A percentile compares a stretch with the other conserved stretches of the same genome.
phyloP scores from a whole-genome alignment of 2,329 filamentous ascomycete genomes.

The Colletotrichum nymphaeae region DNA sequence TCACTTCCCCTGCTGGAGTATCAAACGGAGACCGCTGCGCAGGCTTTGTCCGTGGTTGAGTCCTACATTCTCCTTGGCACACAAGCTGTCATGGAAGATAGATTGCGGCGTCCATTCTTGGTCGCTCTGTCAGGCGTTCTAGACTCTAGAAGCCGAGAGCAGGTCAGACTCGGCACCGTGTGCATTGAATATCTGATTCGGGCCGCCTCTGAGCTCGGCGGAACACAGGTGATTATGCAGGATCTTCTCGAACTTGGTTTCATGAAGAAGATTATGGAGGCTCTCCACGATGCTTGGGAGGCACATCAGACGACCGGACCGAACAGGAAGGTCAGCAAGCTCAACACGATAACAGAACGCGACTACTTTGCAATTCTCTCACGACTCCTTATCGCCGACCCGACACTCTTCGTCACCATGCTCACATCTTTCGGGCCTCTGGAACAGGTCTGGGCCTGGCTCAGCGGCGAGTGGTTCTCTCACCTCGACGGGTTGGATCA shows the following conservation, averaged over 20 bases:
- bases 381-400: slow-evolving; percentile 80
- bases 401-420: slow-evolving; percentile 73
- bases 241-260: slow-evolving; percentile 75
- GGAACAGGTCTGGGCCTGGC: slow-evolving; percentile 68
- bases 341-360: slow-evolving; percentile 81
- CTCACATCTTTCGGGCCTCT: slow-evolving; percentile 59
- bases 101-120: slow-evolving; percentile 61
- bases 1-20: slow-evolving; percentile 75
- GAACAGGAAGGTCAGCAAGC: slow-evolving; percentile 73
- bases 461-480: slow-evolving; percentile 73
- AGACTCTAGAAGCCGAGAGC: slow-evolving; percentile 66
- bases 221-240: slow-evolving; percentile 71
- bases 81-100: slow-evolving; percentile 70
- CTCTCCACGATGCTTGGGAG: slow-evolving; percentile 75
- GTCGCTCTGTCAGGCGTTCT: slow-evolving; percentile 62
- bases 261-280: slow-evolving; percentile 71
- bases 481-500: slow-evolving; percentile 77
- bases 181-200: slow-evolving; percentile 75
- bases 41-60: slow-evolving; percentile 73
- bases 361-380: slow-evolving; percentile 89
- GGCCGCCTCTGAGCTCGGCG: slow-evolving; percentile 71
- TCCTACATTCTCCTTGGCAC: slow-evolving; percentile 79
- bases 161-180: slow-evolving; percentile 67
- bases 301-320: slow-evolving; percentile 87
- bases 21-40: slow-evolving; percentile 71